phyloP scores from a whole-genome alignment of 2,329 filamentous ascomycete genomes.

The Didymella exigua region DNA sequence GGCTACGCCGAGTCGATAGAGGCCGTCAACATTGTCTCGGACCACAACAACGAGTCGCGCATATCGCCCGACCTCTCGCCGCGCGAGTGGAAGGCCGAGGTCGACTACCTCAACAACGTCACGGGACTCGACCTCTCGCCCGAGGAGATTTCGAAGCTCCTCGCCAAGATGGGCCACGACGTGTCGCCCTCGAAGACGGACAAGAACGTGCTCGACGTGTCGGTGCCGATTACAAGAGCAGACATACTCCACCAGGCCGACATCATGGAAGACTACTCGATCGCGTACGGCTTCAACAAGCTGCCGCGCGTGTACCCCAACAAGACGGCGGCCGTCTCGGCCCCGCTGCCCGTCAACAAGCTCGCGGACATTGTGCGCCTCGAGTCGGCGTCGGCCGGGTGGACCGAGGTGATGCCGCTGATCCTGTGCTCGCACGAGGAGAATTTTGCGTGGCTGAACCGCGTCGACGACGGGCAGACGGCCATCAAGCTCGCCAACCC shows the following conservation, averaged over 20 bases:
- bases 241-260: slow-evolving; percentile 97
- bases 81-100: slow-evolving; percentile 77
- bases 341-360: slow-evolving; percentile 91
- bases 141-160: slow-evolving; percentile 75
- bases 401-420: slow-evolving; percentile 93
- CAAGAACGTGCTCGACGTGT: slow-evolving; percentile 74
- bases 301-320: slow-evolving; percentile 86
- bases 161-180: slow-evolving; percentile 88
- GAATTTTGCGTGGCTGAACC: slow-evolving; percentile 95
- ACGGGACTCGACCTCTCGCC: slow-evolving; percentile 80
- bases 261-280: slow-evolving; percentile 97
- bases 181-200: slow-evolving; percentile 74
- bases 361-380: slow-evolving; percentile 86
- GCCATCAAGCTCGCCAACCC: slow-evolving; percentile 88
- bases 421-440: slow-evolving; percentile 98
- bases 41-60: slow-evolving; percentile 84
- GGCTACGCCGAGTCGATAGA: slow-evolving; percentile 93
- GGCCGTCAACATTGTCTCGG: slow-evolving; percentile 87
- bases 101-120: slow-evolving; percentile 92
- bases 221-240: slow-evolving; percentile 85
- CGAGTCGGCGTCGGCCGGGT: slow-evolving; percentile 91
- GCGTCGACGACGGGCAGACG: slow-evolving; percentile 81
- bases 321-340: slow-evolving; percentile 83
- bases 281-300: slow-evolving; percentile 97
- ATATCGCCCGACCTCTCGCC: slow-evolving; percentile 81